phyloP scores from a whole-genome alignment of 306 rosid species.

The Crotalaria pallida region DNA sequence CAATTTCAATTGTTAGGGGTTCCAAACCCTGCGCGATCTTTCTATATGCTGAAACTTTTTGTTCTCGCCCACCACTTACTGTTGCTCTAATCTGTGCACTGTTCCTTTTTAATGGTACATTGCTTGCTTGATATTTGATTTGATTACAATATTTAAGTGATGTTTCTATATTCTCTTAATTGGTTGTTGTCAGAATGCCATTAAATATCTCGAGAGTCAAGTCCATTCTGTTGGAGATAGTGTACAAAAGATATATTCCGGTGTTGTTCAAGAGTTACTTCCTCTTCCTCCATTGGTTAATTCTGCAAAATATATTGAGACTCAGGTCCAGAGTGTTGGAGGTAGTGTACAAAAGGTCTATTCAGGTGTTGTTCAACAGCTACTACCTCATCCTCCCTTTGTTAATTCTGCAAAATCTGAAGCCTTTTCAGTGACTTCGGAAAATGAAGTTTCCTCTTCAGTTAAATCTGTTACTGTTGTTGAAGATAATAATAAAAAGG shows the following conservation, averaged over 20 bases:
- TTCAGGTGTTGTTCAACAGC: conserved; percentile 61
- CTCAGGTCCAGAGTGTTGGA: conserved; percentile 63
- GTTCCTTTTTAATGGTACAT: not conserved
- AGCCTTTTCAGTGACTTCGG: conserved; percentile 23
- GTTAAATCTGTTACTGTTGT: conserved; percentile 14
- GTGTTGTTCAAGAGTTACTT: conserved; percentile 51
- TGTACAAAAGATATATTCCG: conserved; percentile 66
- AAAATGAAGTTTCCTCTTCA: conserved; percentile 13
- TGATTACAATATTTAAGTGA: not conserved
- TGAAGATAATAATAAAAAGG: not conserved
- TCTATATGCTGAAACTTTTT: not conserved
- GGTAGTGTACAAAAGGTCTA: conserved; percentile 59
- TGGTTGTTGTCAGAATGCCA: conserved; percentile 51
- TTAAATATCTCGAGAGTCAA: conserved; percentile 64
- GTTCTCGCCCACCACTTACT: not conserved
- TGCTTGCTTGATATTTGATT: not conserved
- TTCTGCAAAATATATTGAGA: conserved; percentile 30
- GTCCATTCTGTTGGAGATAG: conserved; percentile 64
- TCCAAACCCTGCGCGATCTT: not conserved
- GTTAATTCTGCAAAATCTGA: conserved; percentile 32
- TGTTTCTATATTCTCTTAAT: not conserved
- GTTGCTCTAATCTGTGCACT: not conserved
- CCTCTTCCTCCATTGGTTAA: conserved; percentile 31
- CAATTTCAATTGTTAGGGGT: not conserved
- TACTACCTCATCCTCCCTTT: conserved; percentile 37